phyloP scores from a whole-genome alignment of 345 rosid species.

The Hibiscus syriacus region DNA sequence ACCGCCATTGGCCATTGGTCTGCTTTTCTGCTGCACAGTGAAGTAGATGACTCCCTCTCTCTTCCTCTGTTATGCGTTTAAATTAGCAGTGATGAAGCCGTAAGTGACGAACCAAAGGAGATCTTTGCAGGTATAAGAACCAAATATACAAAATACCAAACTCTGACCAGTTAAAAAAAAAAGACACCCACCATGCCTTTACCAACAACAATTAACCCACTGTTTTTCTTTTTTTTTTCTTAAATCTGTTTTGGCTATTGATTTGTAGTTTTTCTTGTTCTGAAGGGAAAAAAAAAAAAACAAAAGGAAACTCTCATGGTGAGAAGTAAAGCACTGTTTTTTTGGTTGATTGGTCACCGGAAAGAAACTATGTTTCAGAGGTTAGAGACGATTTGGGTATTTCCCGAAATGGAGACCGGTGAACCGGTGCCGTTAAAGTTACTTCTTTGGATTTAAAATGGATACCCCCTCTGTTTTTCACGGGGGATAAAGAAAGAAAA shows the following conservation, averaged over 20 bases:
- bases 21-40: slow-evolving; percentile 16
- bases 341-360: background rate
- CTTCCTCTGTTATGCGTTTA: background rate
- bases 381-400: slow-evolving; percentile 18
- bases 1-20: slow-evolving; percentile 19
- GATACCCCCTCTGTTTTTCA: slow-evolving; percentile 14
- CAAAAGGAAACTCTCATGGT: background rate
- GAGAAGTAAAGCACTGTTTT: background rate
- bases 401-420: slow-evolving; percentile 16
- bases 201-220: background rate
- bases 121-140: slow-evolving; percentile 6
- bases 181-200: background rate
- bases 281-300: background rate
- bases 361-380: slow-evolving; percentile 24
- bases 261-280: background rate
- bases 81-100: slow-evolving; percentile 7
- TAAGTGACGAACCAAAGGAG: slow-evolving; percentile 42
- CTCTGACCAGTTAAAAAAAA: slow-evolving; percentile 1
- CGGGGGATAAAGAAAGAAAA: background rate
- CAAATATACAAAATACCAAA: slow-evolving; percentile 10
- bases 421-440: slow-evolving; percentile 10
- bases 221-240: background rate
- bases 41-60: slow-evolving; percentile 6
- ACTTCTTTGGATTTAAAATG: slow-evolving; percentile 10
- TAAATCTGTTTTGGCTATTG: background rate